These are phyloP conservation scores for Agrocybe pediades DNA, from an alignment of 768 basidiomycete genomes.

Conservation along the genomic window DNA sequence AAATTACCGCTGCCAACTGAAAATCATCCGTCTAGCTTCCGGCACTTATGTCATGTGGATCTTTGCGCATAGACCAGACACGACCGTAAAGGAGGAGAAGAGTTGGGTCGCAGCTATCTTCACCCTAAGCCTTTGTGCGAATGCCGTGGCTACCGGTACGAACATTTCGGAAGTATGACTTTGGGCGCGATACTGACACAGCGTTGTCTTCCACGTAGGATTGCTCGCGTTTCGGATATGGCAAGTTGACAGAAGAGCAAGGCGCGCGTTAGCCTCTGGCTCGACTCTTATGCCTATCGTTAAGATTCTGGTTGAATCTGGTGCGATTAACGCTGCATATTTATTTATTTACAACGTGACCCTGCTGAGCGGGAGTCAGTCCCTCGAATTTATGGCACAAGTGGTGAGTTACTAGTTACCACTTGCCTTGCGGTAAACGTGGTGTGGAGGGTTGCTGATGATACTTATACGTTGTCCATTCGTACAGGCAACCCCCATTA, in stretches of 20 bases:
- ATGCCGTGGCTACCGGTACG: constrained; percentile 15
- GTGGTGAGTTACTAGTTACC: constrained; percentile 4
- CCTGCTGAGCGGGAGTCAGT: constrained; percentile 10
- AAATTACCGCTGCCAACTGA: neutral
- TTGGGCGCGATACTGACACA: neutral
- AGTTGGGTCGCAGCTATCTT: constrained; percentile 14
- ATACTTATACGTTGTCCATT: neutral
- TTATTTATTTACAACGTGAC: constrained; percentile 14
- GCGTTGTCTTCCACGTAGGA: neutral
- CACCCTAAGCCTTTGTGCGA: constrained; percentile 11
- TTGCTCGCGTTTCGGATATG: constrained; percentile 13
- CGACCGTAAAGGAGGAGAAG: constrained; percentile 8
- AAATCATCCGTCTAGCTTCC: too few relatives aligned
- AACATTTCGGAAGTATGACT: neutral
- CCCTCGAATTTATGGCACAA: constrained; percentile 14
- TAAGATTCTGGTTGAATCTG: constrained; percentile 11
- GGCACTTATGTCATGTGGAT: constrained; percentile 14
- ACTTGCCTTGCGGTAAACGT: too few relatives aligned
- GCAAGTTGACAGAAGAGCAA: constrained; percentile 9
- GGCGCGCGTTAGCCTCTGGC: neutral
- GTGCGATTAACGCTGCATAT: constrained; percentile 13
- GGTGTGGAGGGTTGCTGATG: too few relatives aligned
- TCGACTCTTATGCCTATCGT: constrained; percentile 11
- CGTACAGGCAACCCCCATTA: constrained; percentile 5
- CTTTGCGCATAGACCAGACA: constrained; percentile 8